Conservation (phyloP, 352 stramenopile species). For the Aphanomyces cochlioides region DNA sequence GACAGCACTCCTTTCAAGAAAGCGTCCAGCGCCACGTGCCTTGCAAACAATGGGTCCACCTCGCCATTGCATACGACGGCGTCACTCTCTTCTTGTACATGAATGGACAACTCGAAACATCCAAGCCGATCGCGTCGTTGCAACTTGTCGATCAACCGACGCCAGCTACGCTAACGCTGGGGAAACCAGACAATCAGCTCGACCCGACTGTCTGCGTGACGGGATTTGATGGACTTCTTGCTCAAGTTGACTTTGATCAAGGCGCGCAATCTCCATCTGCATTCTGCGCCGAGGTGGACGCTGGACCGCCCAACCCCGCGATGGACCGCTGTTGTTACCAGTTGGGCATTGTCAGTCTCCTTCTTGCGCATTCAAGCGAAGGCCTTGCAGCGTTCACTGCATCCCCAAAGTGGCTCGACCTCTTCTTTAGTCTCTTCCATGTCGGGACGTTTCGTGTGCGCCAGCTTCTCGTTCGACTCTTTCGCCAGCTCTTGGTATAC, state of each 20-base stretch:
- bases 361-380: conserved; percentile 50
- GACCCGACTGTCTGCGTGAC: neutral
- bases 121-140: conserved; percentile 54
- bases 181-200: neutral
- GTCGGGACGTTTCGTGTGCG: conserved; percentile 51
- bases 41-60: conserved; percentile 70
- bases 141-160: conserved; percentile 24
- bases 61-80: conserved; percentile 82
- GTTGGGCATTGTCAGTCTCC: conserved; percentile 41
- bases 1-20: conserved; percentile 19
- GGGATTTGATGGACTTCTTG: conserved; percentile 77
- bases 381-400: conserved; percentile 36
- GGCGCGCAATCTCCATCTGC: conserved; percentile 68
- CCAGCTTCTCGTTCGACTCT: conserved; percentile 57
- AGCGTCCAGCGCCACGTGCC: neutral
- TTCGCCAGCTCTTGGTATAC: conserved; percentile 41
- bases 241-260: conserved; percentile 84
- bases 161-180: conserved; percentile 10
- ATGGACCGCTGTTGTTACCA: conserved; percentile 40
- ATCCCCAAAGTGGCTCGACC: conserved; percentile 43
- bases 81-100: conserved; percentile 87
- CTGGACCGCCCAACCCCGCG: conserved; percentile 5
- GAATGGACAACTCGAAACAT: conserved; percentile 83
- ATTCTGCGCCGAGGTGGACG: neutral
- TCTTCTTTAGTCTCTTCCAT: conserved; percentile 55